A percentile compares a stretch with the other conserved stretches of the same genome.
These are phyloP conservation scores for Pythium utonaiense DNA, from an alignment of 352 stramenopile species.

Conservation along the genomic window DNA sequence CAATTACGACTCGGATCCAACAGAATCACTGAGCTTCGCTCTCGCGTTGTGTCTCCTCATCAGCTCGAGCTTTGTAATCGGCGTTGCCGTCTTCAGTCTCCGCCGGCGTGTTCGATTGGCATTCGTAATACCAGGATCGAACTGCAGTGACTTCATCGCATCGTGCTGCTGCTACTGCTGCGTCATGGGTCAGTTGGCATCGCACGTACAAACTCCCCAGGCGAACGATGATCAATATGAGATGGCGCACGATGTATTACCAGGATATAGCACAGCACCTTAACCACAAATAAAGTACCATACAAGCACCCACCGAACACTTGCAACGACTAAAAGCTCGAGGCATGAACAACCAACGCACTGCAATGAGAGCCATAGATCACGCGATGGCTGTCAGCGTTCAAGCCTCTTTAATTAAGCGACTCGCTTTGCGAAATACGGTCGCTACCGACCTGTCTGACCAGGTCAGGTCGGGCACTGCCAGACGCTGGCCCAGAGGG, in stretches of 20 bases:
- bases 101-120: not conserved
- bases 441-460: too few species aligned
- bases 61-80: constrained; percentile 2
- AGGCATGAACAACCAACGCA: too few species aligned
- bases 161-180: constrained; percentile 13
- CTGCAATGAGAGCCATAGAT: too few species aligned
- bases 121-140: constrained; percentile 9
- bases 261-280: not conserved
- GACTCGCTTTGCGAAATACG: too few species aligned
- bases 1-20: not conserved
- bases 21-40: not conserved
- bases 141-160: not conserved
- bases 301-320: too few species aligned
- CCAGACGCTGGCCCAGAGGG: too few species aligned
- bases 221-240: not conserved
- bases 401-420: too few species aligned
- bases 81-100: not conserved
- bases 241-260: not conserved
- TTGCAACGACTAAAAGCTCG: too few species aligned
- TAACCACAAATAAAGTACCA: not conserved
- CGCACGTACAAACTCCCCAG: constrained; percentile 7
- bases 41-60: constrained; percentile 1
- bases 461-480: too few species aligned
- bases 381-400: too few species aligned
- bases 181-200: constrained; percentile 9